Evolutionary conservation across 768 basidiomycete genomes (phyloP).

Genomic region (Crepidotus variabilis): DNA sequence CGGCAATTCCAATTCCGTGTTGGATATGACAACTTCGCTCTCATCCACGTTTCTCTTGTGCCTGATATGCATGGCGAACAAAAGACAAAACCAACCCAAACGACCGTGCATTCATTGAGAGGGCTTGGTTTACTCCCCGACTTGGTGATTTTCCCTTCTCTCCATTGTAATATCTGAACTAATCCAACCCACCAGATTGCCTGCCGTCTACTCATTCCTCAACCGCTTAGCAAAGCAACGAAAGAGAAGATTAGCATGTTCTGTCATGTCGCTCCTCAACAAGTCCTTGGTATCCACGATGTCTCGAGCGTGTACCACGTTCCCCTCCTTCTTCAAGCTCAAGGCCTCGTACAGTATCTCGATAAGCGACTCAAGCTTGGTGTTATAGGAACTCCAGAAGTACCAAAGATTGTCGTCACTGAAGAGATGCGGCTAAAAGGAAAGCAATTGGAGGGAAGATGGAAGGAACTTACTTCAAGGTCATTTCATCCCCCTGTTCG

Average conservation of each 20-base stretch:
- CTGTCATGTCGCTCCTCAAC: slow-evolving; percentile 88
- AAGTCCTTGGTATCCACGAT: slow-evolving; percentile 94
- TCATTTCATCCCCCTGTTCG: slow-evolving; percentile 29
- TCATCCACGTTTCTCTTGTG: slow-evolving; percentile 96
- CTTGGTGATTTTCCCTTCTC: slow-evolving; percentile 49
- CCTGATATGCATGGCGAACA: slow-evolving; percentile 99
- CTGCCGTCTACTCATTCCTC: slow-evolving; percentile 78
- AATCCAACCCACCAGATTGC: slow-evolving; percentile 62
- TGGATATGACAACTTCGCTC: slow-evolving; percentile 92
- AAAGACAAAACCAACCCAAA: slow-evolving; percentile 99
- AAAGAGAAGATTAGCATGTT: slow-evolving; percentile 99
- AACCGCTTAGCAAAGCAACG: slow-evolving; percentile 78
- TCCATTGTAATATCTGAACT: neutral
- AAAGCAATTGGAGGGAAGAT: slow-evolving; percentile 59
- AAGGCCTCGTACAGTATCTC: slow-evolving; percentile 88
- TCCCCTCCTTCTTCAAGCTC: slow-evolving; percentile 84
- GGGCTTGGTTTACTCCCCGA: slow-evolving; percentile 93
- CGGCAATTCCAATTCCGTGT: slow-evolving; percentile 99
- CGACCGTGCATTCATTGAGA: slow-evolving; percentile 89
- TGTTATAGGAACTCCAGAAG: slow-evolving; percentile 24
- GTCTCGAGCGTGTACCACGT: slow-evolving; percentile 97
- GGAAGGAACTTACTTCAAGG: slow-evolving; percentile 84
- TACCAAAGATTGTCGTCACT: slow-evolving; percentile 2
- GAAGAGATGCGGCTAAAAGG: slow-evolving; percentile 62
- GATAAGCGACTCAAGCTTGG: slow-evolving; percentile 76